Conservation (phyloP, 2,329 filamentous ascomycete species). For the Metarhizium robertsii region DNA sequence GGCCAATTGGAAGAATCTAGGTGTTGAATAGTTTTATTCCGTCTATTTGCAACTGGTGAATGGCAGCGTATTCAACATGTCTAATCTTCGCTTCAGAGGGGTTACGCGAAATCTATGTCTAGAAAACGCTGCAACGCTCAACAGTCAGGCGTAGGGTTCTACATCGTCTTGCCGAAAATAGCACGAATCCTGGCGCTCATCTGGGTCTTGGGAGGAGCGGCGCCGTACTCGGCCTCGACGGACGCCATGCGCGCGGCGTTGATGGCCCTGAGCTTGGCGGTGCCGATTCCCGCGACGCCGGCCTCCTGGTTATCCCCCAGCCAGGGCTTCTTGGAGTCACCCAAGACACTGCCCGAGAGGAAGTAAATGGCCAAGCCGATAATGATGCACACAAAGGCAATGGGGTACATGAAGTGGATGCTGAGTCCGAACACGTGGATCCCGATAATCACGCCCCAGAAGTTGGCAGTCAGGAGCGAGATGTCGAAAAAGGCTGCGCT, state of each 20-base stretch:
- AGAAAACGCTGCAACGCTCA: background rate
- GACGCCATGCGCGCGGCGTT: constrained; percentile 40
- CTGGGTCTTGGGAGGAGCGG: background rate
- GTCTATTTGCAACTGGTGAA: background rate
- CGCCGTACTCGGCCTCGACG: constrained; percentile 19
- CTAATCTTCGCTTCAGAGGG: background rate
- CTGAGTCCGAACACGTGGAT: constrained; percentile 71
- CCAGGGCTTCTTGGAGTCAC: constrained; percentile 93
- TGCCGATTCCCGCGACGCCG: constrained; percentile 73
- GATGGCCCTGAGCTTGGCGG: constrained; percentile 69
- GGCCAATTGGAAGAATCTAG: background rate
- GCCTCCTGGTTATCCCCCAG: constrained; percentile 76
- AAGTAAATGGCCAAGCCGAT: constrained; percentile 82
- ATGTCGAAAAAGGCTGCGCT: constrained; percentile 96
- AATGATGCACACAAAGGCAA: constrained; percentile 90
- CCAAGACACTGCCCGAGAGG: constrained; percentile 68
- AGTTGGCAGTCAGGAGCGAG: constrained; percentile 84
- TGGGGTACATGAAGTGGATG: constrained; percentile 87
- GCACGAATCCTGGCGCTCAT: background rate
- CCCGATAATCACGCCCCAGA: constrained; percentile 94
- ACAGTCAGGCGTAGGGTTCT: background rate
- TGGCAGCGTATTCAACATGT: background rate
- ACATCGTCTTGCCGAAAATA: constrained; percentile 1
- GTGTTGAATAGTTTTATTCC: background rate
- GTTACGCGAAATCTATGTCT: background rate